Evolutionary conservation across 441 rosid genomes (phyloP), one percentile per base, ranked within the genome.

Genomic region (Omphalea diandra): DNA sequence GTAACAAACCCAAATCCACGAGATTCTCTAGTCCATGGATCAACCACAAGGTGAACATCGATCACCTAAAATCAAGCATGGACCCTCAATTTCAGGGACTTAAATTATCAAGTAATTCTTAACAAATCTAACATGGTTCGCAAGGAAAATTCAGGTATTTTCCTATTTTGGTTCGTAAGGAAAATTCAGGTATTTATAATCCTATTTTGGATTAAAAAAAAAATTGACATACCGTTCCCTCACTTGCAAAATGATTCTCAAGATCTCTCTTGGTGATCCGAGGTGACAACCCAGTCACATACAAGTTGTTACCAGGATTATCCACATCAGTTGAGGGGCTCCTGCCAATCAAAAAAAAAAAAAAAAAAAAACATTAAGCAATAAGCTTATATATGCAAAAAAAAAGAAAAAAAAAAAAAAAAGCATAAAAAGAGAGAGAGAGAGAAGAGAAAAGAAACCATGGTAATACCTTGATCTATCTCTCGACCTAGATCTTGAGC

Each of bases 1-100:
- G 97, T 85, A 22, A 94, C 87, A 79, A 94, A 94, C 59, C 97
- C 98, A 83, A 90, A 94, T 7, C 99, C 98, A 2, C 97, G 94
- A 73, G 96, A 86, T 55, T 89, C 98, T 80, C 98, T 83, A 33
- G 93, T 92, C 97, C 97, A 80, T 59, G 97, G 98, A 76, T 94
- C 98, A 69, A 90, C 90, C 73, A 92, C 98, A 41, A 90, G 90
- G 79, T 89, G 91, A 56, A 90, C 94, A 80, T 90, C 97, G 79
- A 77, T 74, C 50, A 94, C 99, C 99, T 94, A 68, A 0, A 76
- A 24, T n/a, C n/a, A 70, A 20, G 15, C 11, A n/a, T 27, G 38
- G 11, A 41, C 22, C 15, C 54, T 40, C 5, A 22, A 49, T 18
- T 20, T 6, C n/a, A n/a, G n/a, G 17, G 50, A 62, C 36, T 0